Percentiles rank a stretch among this genome's conserved stretches.
phyloP scores from a whole-genome alignment of 371 early-diverging fungal genomes.

The Apophysomyces variabilis region DNA sequence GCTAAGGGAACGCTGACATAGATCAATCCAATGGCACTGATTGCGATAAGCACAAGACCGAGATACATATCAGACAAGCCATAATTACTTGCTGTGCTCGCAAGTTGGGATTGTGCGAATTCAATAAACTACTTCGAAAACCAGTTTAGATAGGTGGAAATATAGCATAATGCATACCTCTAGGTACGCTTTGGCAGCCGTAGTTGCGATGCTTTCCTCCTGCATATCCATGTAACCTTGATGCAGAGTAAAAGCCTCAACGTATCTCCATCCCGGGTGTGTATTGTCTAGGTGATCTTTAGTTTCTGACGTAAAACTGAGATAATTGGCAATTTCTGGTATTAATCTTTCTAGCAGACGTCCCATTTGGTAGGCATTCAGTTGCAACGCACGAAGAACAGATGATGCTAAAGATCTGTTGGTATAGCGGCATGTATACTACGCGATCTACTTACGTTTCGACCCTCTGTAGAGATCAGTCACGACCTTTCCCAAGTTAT shows the following conservation, averaged over 20 bases:
- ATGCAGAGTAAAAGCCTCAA: conserved; percentile 25
- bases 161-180: conserved; percentile 28
- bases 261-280: conserved; percentile 14
- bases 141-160: background rate
- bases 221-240: conserved; percentile 8
- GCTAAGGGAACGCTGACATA: background rate
- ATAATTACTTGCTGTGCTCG: conserved; percentile 63
- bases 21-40: conserved; percentile 17
- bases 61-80: conserved; percentile 49
- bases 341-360: conserved; percentile 22
- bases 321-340: conserved; percentile 22
- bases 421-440: background rate
- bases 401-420: conserved; percentile 26
- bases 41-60: conserved; percentile 39
- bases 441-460: conserved; percentile 23
- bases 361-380: conserved; percentile 68
- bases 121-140: conserved; percentile 42
- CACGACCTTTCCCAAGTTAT: conserved; percentile 85
- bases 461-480: conserved; percentile 59
- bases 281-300: background rate
- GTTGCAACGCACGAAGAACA: conserved; percentile 57
- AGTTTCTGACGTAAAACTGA: conserved; percentile 8
- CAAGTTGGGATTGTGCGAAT: conserved; percentile 48
- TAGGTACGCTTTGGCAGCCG: conserved; percentile 33
- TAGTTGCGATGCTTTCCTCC: background rate